phyloP scores from a whole-genome alignment of 2,329 filamentous ascomycete genomes.

The Colletotrichum magnum region DNA sequence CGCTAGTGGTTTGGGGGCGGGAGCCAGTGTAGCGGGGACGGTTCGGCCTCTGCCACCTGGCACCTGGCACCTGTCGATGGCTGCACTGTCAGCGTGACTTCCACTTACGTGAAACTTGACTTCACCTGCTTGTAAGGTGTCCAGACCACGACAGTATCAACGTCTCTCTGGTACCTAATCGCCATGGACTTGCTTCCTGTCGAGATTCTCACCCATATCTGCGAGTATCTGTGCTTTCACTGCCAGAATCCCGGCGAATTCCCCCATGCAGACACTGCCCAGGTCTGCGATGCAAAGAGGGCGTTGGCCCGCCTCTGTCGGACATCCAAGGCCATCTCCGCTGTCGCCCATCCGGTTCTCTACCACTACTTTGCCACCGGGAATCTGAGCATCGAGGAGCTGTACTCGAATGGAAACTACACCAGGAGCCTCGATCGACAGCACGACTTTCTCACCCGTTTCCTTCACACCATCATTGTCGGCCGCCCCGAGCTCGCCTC shows the following conservation, averaged over 20 bases:
- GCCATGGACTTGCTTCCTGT: not conserved
- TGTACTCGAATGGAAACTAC: not conserved
- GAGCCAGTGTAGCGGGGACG: too few species aligned
- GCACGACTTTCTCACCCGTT: not conserved
- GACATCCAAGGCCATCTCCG: not conserved
- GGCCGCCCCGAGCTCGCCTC: constrained; percentile 1
- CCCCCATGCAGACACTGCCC: not conserved
- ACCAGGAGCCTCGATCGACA: not conserved
- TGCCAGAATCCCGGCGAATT: not conserved
- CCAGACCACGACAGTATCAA: too few species aligned
- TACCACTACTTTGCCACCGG: not conserved
- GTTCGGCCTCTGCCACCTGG: not conserved
- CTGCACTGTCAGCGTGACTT: too few species aligned
- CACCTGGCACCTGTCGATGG: too few species aligned
- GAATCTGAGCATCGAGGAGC: not conserved
- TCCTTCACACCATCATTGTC: not conserved
- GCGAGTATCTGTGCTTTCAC: not conserved
- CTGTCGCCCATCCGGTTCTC: not conserved
- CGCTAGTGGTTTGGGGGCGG: too few species aligned
- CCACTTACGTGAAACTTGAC: too few species aligned
- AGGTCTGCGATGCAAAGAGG: not conserved
- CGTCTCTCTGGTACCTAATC: not conserved
- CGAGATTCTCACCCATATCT: not conserved
- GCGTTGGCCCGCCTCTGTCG: constrained; percentile 9
- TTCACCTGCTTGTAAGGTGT: too few species aligned